Percentiles rank a stretch among this genome's conserved stretches.
These are phyloP conservation scores for Ceratobasidium theobromae DNA, from an alignment of 1,284 basidiomycete species.

Conservation along the genomic window DNA sequence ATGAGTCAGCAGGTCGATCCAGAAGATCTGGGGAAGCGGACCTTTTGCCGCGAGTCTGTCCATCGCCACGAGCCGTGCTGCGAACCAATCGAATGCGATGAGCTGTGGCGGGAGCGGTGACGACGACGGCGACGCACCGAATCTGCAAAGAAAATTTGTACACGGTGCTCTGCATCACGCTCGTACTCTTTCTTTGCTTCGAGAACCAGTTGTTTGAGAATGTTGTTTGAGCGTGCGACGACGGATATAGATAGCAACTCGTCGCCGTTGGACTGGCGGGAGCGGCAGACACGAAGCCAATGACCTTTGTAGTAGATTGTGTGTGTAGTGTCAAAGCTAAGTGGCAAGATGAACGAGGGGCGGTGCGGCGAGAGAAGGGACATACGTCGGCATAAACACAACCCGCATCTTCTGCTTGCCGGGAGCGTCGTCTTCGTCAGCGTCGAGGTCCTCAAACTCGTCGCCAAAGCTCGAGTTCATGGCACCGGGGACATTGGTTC, in stretches of 20 bases:
- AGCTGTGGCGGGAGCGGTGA: slow-evolving; percentile 24
- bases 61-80: slow-evolving; percentile 75
- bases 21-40: neutral
- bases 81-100: slow-evolving; percentile 18
- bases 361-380: slow-evolving; percentile 1
- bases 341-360: neutral
- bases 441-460: slow-evolving; percentile 50
- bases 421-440: slow-evolving; percentile 53
- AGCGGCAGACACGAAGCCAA: slow-evolving; percentile 71
- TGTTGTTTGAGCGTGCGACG: slow-evolving; percentile 73
- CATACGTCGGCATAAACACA: slow-evolving; percentile 76
- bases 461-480: slow-evolving; percentile 35
- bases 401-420: slow-evolving; percentile 73
- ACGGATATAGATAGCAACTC: slow-evolving; percentile 73
- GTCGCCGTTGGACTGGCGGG: slow-evolving; percentile 62
- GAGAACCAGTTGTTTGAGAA: slow-evolving; percentile 81
- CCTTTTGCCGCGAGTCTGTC: slow-evolving; percentile 76
- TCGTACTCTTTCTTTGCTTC: slow-evolving; percentile 84
- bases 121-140: slow-evolving; percentile 43
- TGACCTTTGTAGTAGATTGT: slow-evolving; percentile 80
- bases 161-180: slow-evolving; percentile 75
- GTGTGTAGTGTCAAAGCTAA: slow-evolving; percentile 63
- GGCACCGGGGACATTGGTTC: slow-evolving; percentile 31
- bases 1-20: neutral
- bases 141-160: slow-evolving; percentile 83